phyloP scores from a whole-genome alignment of 768 basidiomycete species.

The Cubamyces sp. region DNA sequence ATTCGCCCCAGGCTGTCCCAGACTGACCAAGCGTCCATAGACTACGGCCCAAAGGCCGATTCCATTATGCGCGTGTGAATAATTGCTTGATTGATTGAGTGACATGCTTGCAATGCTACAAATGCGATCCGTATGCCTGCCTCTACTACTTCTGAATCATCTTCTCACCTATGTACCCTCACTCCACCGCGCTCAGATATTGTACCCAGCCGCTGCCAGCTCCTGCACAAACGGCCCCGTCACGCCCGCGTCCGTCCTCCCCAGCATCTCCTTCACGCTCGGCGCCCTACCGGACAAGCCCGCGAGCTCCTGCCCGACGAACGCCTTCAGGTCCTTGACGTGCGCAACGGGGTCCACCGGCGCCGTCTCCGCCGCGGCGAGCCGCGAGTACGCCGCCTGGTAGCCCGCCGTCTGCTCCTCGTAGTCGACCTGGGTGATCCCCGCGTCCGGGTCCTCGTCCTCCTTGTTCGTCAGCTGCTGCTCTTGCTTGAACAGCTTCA shows the following conservation, averaged over 20 bases:
- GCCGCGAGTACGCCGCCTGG: conserved; percentile 90
- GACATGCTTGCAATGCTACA: conserved; percentile 24
- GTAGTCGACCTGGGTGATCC: conserved; percentile 79
- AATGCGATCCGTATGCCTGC: conserved; percentile 10
- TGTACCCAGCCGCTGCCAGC: conserved; percentile 23
- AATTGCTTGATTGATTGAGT: neutral
- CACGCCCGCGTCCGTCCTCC: conserved; percentile 23
- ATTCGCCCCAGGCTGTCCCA: too few species aligned
- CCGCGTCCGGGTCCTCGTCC: conserved; percentile 55
- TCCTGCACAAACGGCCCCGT: conserved; percentile 30
- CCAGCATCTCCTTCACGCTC: conserved; percentile 22
- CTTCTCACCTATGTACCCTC: neutral
- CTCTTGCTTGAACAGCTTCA: conserved; percentile 77
- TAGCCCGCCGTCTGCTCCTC: conserved; percentile 92
- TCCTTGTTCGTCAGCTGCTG: conserved; percentile 60
- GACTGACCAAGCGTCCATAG: neutral
- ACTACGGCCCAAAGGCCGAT: too few species aligned
- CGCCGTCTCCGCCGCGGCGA: conserved; percentile 63
- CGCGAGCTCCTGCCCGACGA: conserved; percentile 32
- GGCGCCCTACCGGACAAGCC: conserved; percentile 24
- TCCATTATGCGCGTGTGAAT: neutral
- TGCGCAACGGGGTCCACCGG: conserved; percentile 43
- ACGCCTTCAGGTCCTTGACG: conserved; percentile 33
- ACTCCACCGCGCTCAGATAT: conserved; percentile 3
- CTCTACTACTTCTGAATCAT: neutral